phyloP scores from a whole-genome alignment of 306 rosid species.

The Trichosanthes truncata region DNA sequence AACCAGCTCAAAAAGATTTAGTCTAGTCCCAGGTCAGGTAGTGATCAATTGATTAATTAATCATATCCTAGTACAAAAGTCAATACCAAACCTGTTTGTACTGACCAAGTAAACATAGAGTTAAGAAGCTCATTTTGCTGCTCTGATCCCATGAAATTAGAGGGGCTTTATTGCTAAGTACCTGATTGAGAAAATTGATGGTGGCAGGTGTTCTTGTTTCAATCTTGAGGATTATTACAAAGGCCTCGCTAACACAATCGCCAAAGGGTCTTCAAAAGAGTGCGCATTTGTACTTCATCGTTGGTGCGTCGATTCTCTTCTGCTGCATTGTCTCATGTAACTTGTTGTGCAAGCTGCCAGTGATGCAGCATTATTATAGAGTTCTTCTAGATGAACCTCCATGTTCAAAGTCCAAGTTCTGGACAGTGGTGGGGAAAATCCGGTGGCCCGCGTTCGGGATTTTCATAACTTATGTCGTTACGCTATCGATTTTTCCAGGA shows the following conservation, averaged over 20 bases:
- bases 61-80: not conserved
- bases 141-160: not conserved
- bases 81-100: not conserved
- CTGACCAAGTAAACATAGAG: not conserved
- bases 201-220: constrained; percentile 65
- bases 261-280: constrained; percentile 70
- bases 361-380: constrained; percentile 47
- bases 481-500: constrained; percentile 89
- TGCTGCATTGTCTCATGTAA: constrained; percentile 65
- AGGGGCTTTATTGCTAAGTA: not conserved
- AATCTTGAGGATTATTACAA: constrained; percentile 68
- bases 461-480: constrained; percentile 59
- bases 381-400: constrained; percentile 27
- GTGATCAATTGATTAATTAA: not conserved
- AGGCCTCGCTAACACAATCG: constrained; percentile 70
- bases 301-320: constrained; percentile 48
- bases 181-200: not conserved
- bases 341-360: constrained; percentile 60
- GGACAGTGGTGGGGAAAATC: constrained; percentile 47
- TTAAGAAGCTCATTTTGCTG: not conserved
- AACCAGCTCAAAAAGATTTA: not conserved
- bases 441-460: constrained; percentile 58
- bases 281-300: constrained; percentile 80
- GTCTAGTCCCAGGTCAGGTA: not conserved
- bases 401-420: constrained; percentile 39